Percentiles rank a stretch among this genome's conserved stretches.
phyloP scores from a whole-genome alignment of 352 stramenopile genomes.

The Pythium utonaiense region DNA sequence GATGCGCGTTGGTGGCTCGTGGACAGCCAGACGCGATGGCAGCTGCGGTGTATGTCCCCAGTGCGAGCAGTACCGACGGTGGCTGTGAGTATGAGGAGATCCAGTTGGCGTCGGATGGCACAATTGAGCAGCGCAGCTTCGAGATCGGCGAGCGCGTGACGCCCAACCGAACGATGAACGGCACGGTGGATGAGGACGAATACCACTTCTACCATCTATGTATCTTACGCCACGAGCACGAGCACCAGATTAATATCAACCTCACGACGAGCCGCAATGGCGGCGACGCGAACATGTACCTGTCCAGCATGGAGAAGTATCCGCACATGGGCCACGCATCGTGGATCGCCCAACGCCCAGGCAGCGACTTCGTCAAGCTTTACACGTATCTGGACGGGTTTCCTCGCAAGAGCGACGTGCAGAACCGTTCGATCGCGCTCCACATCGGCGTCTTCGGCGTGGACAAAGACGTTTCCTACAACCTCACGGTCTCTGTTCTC shows the following conservation, averaged over 20 bases:
- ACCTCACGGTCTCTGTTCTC: slow-evolving; percentile 53
- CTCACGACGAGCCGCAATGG: slow-evolving; percentile 30
- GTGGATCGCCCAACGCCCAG: slow-evolving; percentile 65
- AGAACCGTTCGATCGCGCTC: slow-evolving; percentile 52
- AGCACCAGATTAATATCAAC: slow-evolving; percentile 72
- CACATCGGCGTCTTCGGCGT: slow-evolving; percentile 69
- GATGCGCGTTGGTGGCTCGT: not conserved
- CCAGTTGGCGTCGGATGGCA: slow-evolving; percentile 60
- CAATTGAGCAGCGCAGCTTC: slow-evolving; percentile 44
- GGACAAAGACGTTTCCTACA: slow-evolving; percentile 29
- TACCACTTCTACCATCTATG: slow-evolving; percentile 78
- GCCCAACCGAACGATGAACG: slow-evolving; percentile 68
- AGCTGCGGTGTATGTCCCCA: not conserved
- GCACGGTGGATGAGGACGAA: slow-evolving; percentile 39
- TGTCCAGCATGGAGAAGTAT: slow-evolving; percentile 65
- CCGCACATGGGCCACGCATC: slow-evolving; percentile 56
- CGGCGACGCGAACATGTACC: slow-evolving; percentile 62
- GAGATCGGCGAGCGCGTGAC: slow-evolving; percentile 48
- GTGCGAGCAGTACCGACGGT: not conserved
- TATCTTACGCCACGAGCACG: slow-evolving; percentile 68
- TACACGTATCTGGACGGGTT: slow-evolving; percentile 81
- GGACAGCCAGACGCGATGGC: not conserved
- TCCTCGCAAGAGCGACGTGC: slow-evolving; percentile 41
- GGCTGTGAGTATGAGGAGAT: slow-evolving; percentile 64
- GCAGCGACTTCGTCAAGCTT: slow-evolving; percentile 57